Evolutionary conservation across 306 rosid genomes (phyloP), one percentile per base, ranked within the genome.

Genomic region (Neltuma alba): DNA sequence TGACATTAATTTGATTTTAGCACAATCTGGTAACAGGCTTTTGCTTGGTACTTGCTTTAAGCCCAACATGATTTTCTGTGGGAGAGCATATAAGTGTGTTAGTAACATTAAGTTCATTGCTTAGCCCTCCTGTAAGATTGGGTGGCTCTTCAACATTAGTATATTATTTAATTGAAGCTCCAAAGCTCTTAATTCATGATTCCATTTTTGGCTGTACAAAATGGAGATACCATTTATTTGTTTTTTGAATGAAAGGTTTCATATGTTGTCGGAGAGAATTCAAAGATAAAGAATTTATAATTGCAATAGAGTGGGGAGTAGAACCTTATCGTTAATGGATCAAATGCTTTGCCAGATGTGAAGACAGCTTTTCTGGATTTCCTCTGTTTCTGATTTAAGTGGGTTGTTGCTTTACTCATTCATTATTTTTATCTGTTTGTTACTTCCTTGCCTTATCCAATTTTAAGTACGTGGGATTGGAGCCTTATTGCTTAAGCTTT

Each of bases 241-340:
- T 27, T 69, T 75, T 28, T 36, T 25, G n/a, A 70, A 34, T 18
- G 25, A 37, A 31, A 47, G 31, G 9, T 75, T 45, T 18, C 54
- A 23, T 52, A 52, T 75, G 16, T 81, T 81, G 72, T 75, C 54
- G 58, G 74, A 61, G 67, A 45, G 66, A 42, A 66, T 55, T 75
- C 34, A 21, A 66, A 42, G 79, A 66, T 47, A 54, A 52, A 25
- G 2, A 66, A 74, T 38, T 50, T 52, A 30, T 16, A 55, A 57
- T 33, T 48, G 63, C 63, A 54, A 16, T 33, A 71, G 48, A 41
- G 48, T 54, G 36, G 54, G 62, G 55, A 40, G 38, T 65, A 52
- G 15, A 45, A 45, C 52, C n/a, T 18, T 18, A 16, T 16, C 5
- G 21, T 23, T 48, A 48, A 23, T 48, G 55, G 55, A 48, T 48